Conservation (phyloP, 441 rosid genomes). For the Capsella rubella region DNA sequence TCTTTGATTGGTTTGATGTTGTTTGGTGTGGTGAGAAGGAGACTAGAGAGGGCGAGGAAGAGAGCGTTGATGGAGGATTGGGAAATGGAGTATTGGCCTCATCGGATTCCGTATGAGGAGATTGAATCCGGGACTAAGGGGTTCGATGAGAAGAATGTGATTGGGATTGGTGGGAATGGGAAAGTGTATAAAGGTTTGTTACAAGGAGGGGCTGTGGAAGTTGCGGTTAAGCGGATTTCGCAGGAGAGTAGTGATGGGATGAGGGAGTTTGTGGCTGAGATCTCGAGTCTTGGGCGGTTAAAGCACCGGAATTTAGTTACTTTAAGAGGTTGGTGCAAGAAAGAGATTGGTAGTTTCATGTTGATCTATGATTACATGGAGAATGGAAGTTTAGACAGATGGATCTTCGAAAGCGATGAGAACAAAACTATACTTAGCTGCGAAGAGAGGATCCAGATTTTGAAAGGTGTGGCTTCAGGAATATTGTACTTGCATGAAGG, state of each 20-base stretch:
- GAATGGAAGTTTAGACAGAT: constrained; percentile 72
- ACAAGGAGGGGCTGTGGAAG: constrained; percentile 56
- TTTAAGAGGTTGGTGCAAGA: constrained; percentile 84
- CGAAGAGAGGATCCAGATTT: constrained; percentile 58
- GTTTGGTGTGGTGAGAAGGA: constrained; percentile 54
- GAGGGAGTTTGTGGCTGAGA: constrained; percentile 75
- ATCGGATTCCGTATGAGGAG: constrained; percentile 60
- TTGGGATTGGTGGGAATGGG: constrained; percentile 81
- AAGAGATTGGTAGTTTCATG: constrained; percentile 70
- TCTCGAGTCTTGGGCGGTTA: constrained; percentile 72
- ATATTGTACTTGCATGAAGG: constrained; percentile 78
- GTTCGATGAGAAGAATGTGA: constrained; percentile 65
- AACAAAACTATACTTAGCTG: constrained; percentile 46
- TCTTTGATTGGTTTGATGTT: constrained; percentile 42
- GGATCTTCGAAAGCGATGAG: constrained; percentile 54
- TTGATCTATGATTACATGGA: constrained; percentile 82
- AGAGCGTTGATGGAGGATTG: constrained; percentile 78
- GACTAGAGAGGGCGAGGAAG: constrained; percentile 51
- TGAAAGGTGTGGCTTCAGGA: constrained; percentile 73
- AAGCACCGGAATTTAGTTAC: constrained; percentile 73
- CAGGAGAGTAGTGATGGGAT: constrained; percentile 64
- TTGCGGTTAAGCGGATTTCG: constrained; percentile 77
- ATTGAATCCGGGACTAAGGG: constrained; percentile 65
- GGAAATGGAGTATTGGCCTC: constrained; percentile 96
- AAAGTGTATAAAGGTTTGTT: constrained; percentile 78